Conservation (phyloP, 108 stramenopile genomes). For the Nitzschia sp. region DNA sequence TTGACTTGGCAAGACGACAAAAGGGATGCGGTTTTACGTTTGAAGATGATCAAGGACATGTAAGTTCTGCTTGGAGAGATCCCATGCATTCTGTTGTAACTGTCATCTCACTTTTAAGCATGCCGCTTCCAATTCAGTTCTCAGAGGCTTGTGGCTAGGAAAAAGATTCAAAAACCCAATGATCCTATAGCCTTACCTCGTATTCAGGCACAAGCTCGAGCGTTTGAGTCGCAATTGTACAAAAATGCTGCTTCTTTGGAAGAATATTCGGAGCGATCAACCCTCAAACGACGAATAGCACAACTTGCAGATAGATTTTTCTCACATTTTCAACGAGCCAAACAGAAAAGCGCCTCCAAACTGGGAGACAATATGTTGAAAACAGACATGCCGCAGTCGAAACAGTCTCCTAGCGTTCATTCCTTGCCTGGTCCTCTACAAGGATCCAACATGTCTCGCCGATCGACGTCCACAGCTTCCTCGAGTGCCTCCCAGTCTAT, state of each 20-base stretch:
- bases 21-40: conserved; percentile 20
- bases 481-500: too few species aligned
- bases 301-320: conserved; percentile 30
- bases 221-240: conserved; percentile 39
- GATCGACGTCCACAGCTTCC: too few species aligned
- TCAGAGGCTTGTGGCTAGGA: conserved; percentile 5
- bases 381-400: too few species aligned
- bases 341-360: background rate
- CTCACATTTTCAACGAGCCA: conserved; percentile 17
- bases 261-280: conserved; percentile 26
- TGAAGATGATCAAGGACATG: conserved; percentile 36
- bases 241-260: conserved; percentile 32
- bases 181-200: conserved; percentile 26
- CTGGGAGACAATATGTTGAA: too few species aligned
- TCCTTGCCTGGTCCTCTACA: too few species aligned
- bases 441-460: too few species aligned
- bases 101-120: too few species aligned
- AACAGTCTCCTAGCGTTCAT: too few species aligned
- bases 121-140: too few species aligned
- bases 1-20: conserved; percentile 27
- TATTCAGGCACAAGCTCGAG: conserved; percentile 33
- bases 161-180: conserved; percentile 17
- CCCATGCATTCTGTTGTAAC: background rate
- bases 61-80: conserved; percentile 14
- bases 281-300: conserved; percentile 31